phyloP scores from a whole-genome alignment of 1,284 basidiomycete genomes.

The Trichosporon coremiiforme region DNA sequence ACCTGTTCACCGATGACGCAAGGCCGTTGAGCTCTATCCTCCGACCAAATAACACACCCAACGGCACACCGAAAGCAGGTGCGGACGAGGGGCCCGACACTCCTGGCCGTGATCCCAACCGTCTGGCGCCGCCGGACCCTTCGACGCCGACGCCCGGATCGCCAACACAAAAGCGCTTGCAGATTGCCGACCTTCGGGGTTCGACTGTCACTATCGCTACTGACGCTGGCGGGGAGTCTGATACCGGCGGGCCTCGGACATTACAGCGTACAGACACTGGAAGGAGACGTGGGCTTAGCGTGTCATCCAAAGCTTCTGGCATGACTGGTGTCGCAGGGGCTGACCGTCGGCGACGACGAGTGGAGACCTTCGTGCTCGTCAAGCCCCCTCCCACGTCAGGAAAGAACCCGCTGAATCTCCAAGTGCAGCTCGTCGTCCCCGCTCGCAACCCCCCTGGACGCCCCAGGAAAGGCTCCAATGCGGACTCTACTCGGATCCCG shows the following conservation, averaged over 20 bases:
- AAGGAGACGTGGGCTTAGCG: slow-evolving; percentile 24
- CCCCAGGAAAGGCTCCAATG: slow-evolving; percentile 13
- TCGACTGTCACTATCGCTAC: not conserved
- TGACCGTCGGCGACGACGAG: slow-evolving; percentile 21
- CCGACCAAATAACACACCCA: slow-evolving; percentile 7
- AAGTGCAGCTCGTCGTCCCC: slow-evolving; percentile 77
- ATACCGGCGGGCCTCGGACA: slow-evolving; percentile 17
- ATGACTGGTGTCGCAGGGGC: not conserved
- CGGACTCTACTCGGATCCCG: slow-evolving; percentile 5
- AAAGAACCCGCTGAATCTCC: slow-evolving; percentile 87
- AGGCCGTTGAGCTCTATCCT: slow-evolving; percentile 13
- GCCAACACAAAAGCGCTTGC: slow-evolving; percentile 3
- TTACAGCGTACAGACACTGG: not conserved
- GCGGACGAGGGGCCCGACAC: slow-evolving; percentile 2
- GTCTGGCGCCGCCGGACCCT: not conserved
- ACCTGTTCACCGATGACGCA: slow-evolving; percentile 35
- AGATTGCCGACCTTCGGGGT: slow-evolving; percentile 21
- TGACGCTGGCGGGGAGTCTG: slow-evolving; percentile 15
- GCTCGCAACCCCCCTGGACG: slow-evolving; percentile 12
- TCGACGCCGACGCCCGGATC: slow-evolving; percentile 19
- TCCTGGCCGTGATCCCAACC: slow-evolving; percentile 3
- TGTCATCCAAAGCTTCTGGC: slow-evolving; percentile 2
- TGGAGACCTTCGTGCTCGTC: slow-evolving; percentile 67
- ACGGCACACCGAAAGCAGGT: slow-evolving; percentile 15
- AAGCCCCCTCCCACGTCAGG: slow-evolving; percentile 65